Conservation (phyloP, 139 green algal genomes). For the Dunaliella primolecta region DNA sequence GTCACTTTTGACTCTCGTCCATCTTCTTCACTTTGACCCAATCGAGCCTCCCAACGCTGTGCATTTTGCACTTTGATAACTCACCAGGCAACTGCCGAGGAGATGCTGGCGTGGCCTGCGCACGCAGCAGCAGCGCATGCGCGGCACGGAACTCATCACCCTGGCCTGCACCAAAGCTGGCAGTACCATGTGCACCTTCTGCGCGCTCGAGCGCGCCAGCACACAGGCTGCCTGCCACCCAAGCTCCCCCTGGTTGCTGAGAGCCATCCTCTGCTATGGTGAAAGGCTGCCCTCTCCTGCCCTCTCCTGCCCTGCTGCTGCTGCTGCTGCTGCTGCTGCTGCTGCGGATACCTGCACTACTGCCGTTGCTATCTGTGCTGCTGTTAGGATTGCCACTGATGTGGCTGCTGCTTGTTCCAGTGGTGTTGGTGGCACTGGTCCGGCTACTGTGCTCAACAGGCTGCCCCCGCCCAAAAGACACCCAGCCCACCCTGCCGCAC, state of each 20-base stretch:
- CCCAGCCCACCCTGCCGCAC: neutral
- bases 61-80: too few species aligned
- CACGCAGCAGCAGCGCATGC: too few species aligned
- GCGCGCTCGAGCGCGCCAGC: neutral
- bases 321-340: neutral
- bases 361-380: neutral
- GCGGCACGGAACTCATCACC: too few species aligned
- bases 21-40: too few species aligned
- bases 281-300: neutral
- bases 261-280: neutral
- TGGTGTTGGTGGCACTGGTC: too few species aligned
- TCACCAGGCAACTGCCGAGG: too few species aligned
- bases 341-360: neutral
- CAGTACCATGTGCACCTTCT: too few species aligned
- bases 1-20: too few species aligned
- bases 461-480: neutral
- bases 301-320: neutral
- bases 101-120: too few species aligned
- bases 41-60: too few species aligned
- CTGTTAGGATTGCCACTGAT: neutral
- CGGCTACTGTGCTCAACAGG: neutral
- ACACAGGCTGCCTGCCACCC: neutral
- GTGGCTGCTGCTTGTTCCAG: too few species aligned
- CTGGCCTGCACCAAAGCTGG: too few species aligned
- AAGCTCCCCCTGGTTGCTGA: neutral